Percentiles rank a stretch among this genome's conserved stretches.
These are phyloP conservation scores for Saccharomycopsis sp. DNA, from an alignment of 805 yeast genomes.

Conservation along the genomic window DNA sequence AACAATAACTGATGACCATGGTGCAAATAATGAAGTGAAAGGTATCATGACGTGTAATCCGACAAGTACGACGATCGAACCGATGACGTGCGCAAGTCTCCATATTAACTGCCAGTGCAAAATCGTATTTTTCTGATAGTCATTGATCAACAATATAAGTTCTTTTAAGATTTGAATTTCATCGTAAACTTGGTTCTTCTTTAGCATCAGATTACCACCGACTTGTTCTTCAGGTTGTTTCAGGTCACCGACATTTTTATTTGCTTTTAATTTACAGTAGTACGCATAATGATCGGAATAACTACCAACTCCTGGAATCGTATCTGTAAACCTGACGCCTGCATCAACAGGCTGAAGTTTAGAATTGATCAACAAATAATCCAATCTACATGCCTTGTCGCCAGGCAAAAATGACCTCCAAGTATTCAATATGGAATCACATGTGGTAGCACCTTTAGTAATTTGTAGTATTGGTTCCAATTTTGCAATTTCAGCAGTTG, in stretches of 20 bases:
- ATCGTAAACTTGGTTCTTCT: conserved; percentile 18
- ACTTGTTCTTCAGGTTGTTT: too few relatives aligned
- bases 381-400: conserved; percentile 79
- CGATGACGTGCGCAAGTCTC: conserved; percentile 58
- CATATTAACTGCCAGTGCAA: conserved; percentile 47
- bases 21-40: conserved; percentile 47
- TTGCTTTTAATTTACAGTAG: conserved; percentile 35
- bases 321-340: conserved; percentile 66
- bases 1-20: conserved; percentile 65
- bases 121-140: conserved; percentile 45
- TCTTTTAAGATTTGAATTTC: conserved; percentile 36
- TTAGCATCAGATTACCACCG: too few relatives aligned
- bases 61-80: conserved; percentile 45
- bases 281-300: conserved; percentile 93
- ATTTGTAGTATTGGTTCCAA: conserved; percentile 59
- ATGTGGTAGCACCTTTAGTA: conserved; percentile 71
- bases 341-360: conserved; percentile 53
- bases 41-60: conserved; percentile 49
- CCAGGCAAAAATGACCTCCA: conserved; percentile 56
- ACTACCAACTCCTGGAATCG: conserved; percentile 60
- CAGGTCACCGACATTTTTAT: too few relatives aligned
- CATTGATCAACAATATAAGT: conserved; percentile 39
- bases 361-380: conserved; percentile 74
- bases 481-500: conserved; percentile 33
- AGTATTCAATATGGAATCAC: conserved; percentile 81